phyloP scores from a whole-genome alignment of 306 rosid genomes.

The Dalbergia oliveri region DNA sequence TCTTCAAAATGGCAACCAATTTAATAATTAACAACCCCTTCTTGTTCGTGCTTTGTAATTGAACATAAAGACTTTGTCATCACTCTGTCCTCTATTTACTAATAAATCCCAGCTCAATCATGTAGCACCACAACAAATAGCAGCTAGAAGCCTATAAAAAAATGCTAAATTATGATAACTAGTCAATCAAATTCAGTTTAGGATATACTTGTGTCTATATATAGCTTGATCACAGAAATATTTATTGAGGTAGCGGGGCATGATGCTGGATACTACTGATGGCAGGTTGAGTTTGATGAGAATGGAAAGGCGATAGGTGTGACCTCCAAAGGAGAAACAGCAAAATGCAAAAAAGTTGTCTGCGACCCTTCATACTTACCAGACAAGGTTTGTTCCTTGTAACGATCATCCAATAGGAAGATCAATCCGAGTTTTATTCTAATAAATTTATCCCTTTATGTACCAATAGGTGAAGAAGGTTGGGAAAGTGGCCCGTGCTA shows the following conservation, averaged over 20 bases:
- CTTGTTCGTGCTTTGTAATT: background rate
- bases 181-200: slow-evolving; percentile 5
- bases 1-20: background rate
- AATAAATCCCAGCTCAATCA: slow-evolving; percentile 9
- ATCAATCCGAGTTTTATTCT: background rate
- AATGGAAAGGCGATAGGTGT: slow-evolving; percentile 65
- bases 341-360: slow-evolving; percentile 68
- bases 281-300: slow-evolving; percentile 64
- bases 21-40: slow-evolving; percentile 3
- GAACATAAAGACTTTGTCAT: background rate
- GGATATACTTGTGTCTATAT: background rate
- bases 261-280: slow-evolving; percentile 7
- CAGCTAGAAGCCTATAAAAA: background rate
- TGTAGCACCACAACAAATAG: slow-evolving; percentile 7
- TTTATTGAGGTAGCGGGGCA: background rate
- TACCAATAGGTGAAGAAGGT: slow-evolving; percentile 61
- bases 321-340: slow-evolving; percentile 75
- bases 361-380: slow-evolving; percentile 72
- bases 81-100: background rate
- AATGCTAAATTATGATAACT: background rate
- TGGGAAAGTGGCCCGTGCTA: slow-evolving; percentile 71
- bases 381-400: slow-evolving; percentile 49
- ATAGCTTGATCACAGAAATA: background rate
- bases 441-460: background rate
- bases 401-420: slow-evolving; percentile 1